These are phyloP conservation scores for Phoma herbarum DNA, from an alignment of 2,329 filamentous ascomycete genomes.

Conservation along the genomic window DNA sequence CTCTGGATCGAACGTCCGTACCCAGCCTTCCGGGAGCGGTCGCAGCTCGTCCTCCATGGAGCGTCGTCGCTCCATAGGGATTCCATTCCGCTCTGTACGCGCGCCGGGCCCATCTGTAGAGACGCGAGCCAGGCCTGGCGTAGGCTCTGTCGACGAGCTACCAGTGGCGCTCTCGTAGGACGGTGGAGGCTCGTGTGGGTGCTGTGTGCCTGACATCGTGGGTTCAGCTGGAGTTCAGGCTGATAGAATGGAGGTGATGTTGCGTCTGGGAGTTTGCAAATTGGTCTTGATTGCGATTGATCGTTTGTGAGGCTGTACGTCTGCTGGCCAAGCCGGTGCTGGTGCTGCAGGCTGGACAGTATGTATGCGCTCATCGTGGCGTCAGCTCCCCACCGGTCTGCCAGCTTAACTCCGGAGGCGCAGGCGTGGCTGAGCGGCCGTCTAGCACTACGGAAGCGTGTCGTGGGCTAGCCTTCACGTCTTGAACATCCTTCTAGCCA, in stretches of 20 bases:
- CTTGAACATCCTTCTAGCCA: not conserved
- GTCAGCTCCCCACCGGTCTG: slow-evolving; percentile 7
- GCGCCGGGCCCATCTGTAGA: slow-evolving; percentile 43
- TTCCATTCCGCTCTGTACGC: slow-evolving; percentile 59
- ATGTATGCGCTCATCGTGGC: slow-evolving; percentile 22
- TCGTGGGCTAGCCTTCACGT: not conserved
- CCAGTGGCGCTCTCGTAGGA: slow-evolving; percentile 45
- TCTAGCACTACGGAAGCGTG: not conserved
- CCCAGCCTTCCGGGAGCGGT: slow-evolving; percentile 64
- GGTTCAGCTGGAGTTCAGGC: not conserved
- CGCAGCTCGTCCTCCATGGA: slow-evolving; percentile 70
- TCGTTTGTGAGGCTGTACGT: slow-evolving; percentile 1
- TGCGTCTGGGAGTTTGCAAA: not conserved
- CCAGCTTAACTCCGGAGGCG: slow-evolving; percentile 7
- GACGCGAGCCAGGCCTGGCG: slow-evolving; percentile 35
- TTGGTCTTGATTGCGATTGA: not conserved
- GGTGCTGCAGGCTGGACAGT: slow-evolving; percentile 7
- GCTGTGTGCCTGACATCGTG: slow-evolving; percentile 18
- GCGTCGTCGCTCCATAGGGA: slow-evolving; percentile 62
- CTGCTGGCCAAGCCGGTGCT: not conserved
- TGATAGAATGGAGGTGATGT: not conserved
- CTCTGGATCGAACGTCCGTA: slow-evolving; percentile 64
- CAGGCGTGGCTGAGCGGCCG: slow-evolving; percentile 12
- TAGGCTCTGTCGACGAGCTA: slow-evolving; percentile 34
- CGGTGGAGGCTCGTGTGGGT: slow-evolving; percentile 43